Evolutionary conservation across 2,329 filamentous ascomycete species (phyloP), one percentile per base, ranked within the genome.

Genomic region (Gnomoniopsis smithogilvyi): DNA sequence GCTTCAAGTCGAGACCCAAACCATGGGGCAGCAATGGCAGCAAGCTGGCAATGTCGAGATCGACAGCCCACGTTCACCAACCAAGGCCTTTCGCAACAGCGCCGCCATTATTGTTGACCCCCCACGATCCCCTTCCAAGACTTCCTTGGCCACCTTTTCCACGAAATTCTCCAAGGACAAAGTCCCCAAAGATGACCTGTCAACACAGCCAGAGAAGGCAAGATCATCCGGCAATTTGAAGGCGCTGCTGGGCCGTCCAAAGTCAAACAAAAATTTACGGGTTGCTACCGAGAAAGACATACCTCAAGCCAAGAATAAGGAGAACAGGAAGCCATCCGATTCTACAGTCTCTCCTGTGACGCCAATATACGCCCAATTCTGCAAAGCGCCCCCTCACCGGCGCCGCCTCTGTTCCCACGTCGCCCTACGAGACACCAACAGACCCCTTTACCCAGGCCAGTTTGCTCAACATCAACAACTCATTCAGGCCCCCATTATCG

Each of bases 181-280:
- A 58, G 61, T 82, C 45, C 80, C 81, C 12, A 80, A 79, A 47
- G 45, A 47, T 19, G 10, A 24, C 8, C 19, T n/a, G 3, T 19
- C 43, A 45, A 19, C 43, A 59, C 90, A 89, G 68, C 84, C 85
- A 26, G 89, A 88, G 69, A 96, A 94, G 77, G 84, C 84, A 41
- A 96, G 94, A 73, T 96, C 93, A 0, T 83, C 90, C 3, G 90
- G 90, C 34, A 96, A 92, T 70, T 80, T 98, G n/a, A 85, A 86
- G 0, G 86, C 82, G 4, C 49, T 97, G 56, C 82, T 96, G 54
- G 86, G 86, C 58, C 87, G 89, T 58, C 85, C 87, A 60, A 92
- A 89, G 70, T 92, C 91, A 11, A 80, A 87, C 55, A 91, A 87
- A 68, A 88, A 85, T 64, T 74, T 89, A 24, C 82, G 84, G 62